phyloP scores from a whole-genome alignment of 331 rosid species.

The Dryas integrifolia region DNA sequence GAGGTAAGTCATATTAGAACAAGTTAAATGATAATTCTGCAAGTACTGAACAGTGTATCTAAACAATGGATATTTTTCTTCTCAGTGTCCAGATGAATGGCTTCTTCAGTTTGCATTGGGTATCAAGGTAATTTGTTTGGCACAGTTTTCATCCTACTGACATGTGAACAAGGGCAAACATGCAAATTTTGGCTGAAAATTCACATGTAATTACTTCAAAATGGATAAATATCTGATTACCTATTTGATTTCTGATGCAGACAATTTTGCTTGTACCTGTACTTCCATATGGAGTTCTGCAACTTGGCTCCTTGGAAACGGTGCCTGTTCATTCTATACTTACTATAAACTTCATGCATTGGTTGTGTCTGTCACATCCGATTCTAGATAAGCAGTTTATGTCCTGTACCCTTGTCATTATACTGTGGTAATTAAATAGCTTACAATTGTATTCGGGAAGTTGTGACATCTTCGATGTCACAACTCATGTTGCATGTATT shows the following conservation, averaged over 20 bases:
- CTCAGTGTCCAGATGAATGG: constrained; percentile 78
- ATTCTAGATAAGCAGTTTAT: not conserved
- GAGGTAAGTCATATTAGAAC: constrained; percentile 47
- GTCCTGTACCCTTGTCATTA: not conserved
- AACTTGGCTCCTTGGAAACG: constrained; percentile 77
- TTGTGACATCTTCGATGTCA: too few species aligned
- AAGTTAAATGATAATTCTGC: constrained; percentile 14
- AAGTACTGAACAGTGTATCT: constrained; percentile 5
- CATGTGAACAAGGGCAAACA: not conserved
- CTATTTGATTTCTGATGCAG: constrained; percentile 38
- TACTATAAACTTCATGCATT: constrained; percentile 6
- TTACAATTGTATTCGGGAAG: not conserved
- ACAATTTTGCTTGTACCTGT: constrained; percentile 84
- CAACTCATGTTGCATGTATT: not conserved
- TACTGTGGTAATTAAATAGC: not conserved
- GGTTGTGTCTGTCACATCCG: not conserved
- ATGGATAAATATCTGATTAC: not conserved
- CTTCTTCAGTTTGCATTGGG: constrained; percentile 76
- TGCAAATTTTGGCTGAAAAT: constrained; percentile 10
- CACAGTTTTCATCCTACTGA: not conserved
- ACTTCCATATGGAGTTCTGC: constrained; percentile 81
- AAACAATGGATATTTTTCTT: constrained; percentile 25
- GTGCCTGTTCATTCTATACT: constrained; percentile 45
- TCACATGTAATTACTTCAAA: not conserved
- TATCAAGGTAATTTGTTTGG: constrained; percentile 59